Evolutionary conservation across 1,284 basidiomycete genomes (phyloP), one percentile per base, ranked within the genome.

Genomic region (Chondrostereum purpureum): DNA sequence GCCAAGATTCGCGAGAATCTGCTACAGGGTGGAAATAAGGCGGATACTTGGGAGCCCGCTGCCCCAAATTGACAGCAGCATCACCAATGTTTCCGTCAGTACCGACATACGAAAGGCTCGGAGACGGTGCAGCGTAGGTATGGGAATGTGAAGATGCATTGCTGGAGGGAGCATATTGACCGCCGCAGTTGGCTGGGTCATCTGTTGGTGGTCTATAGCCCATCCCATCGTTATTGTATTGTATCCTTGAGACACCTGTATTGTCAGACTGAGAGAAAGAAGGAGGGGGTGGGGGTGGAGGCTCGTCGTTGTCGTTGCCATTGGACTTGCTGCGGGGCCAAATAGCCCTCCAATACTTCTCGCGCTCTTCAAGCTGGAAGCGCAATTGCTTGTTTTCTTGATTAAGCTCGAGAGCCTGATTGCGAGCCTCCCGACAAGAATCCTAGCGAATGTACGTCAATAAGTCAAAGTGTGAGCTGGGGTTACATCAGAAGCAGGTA

Each of bases 341-440:
- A 18, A 83, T 66, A n/a, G 75, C 70, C 56, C 73, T 70, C 78
- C 80, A 80, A 55, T 79, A 73, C 54, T 76, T 80, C 63, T 88
- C 86, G 39, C 83, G 79, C 56, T 88, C 83, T 45, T 77, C 71
- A 47, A 70, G 65, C 58, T 84, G 79, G 48, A 77, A 73, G 44
- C 74, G 72, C 20, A 88, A 67, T 45, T 77, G 79, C 45, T 61
- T 59, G 54, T 81, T 83, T 54, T 88, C 80, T 54, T 80, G 75
- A 43, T 72, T 75, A 50, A 84, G 67, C 33, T 81, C 78, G 10
- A 64, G 59, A 38, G 70, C 66, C 55, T 86, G 78, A 47, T 69
- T 64, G 46, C 77, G 77, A 41, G 79, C 70, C 50, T 84, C 80
- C 46, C 81, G 73, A 60, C 80, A 84, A 8, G 85, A 86, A 50